These are phyloP conservation scores for Phytophthora kernoviae DNA, from an alignment of 352 stramenopile species.

Conservation along the genomic window DNA sequence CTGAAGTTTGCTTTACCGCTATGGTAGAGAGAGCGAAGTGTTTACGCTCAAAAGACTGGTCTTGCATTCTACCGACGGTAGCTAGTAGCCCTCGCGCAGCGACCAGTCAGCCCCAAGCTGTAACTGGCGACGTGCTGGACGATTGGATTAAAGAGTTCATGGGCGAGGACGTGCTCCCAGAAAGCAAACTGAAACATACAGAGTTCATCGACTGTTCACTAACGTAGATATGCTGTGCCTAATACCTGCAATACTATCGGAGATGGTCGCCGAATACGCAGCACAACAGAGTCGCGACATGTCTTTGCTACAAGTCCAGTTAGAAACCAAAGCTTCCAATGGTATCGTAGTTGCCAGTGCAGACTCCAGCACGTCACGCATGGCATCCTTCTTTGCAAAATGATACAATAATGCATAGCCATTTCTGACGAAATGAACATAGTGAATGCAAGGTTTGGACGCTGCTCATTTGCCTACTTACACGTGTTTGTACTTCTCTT, in stretches of 20 bases:
- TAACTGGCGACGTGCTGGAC: constrained; percentile 42
- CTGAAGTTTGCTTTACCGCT: neutral
- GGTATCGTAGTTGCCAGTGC: neutral
- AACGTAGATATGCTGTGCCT: neutral
- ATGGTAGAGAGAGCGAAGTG: neutral
- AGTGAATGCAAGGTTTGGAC: too few species aligned
- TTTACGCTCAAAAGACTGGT: too few species aligned
- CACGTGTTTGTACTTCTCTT: constrained; percentile 69
- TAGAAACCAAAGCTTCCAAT: constrained; percentile 11
- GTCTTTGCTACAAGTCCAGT: constrained; percentile 10
- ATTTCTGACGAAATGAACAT: neutral
- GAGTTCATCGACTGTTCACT: constrained; percentile 3
- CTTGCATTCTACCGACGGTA: too few species aligned
- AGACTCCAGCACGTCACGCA: neutral
- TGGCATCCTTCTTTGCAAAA: neutral
- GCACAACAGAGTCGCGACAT: constrained; percentile 5
- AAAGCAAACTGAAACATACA: constrained; percentile 29
- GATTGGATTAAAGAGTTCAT: constrained; percentile 43
- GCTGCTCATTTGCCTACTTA: constrained; percentile 26
- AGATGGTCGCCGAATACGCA: constrained; percentile 31
- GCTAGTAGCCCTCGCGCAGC: constrained; percentile 22
- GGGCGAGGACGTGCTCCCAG: constrained; percentile 29
- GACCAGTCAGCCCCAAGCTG: constrained; percentile 7
- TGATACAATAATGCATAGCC: neutral
- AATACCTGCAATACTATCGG: constrained; percentile 28